phyloP scores from a whole-genome alignment of 208 protist genomes.

The Vickermania ingenoplastis region DNA sequence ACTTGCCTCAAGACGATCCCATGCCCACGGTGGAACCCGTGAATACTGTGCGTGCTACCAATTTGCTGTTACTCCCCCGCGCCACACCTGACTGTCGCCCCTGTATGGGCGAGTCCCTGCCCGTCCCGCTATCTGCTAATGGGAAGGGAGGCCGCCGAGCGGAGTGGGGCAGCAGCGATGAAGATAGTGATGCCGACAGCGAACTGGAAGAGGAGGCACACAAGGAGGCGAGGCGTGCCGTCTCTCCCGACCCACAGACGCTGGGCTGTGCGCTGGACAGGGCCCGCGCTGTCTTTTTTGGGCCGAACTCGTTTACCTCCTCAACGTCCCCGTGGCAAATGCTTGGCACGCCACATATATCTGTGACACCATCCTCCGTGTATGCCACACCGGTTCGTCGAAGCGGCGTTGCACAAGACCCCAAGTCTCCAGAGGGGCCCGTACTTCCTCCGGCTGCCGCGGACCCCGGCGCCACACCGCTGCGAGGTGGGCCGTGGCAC shows the following conservation, averaged over 20 bases:
- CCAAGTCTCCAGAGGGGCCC: too few relatives aligned
- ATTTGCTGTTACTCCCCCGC: constrained; percentile 51
- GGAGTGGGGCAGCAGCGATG: constrained; percentile 4
- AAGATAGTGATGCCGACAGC: background rate
- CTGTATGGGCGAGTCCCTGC: constrained; percentile 23
- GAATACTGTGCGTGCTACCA: constrained; percentile 46
- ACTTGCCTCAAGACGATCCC: constrained; percentile 22
- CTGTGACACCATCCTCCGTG: constrained; percentile 19
- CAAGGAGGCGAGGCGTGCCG: background rate
- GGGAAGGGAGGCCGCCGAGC: background rate
- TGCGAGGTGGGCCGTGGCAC: too few relatives aligned
- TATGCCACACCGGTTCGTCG: background rate
- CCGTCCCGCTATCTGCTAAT: background rate
- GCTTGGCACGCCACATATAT: constrained; percentile 38
- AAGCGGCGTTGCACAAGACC: too few relatives aligned
- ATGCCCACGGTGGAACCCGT: constrained; percentile 39
- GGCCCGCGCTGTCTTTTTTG: constrained; percentile 58
- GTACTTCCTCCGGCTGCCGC: too few relatives aligned
- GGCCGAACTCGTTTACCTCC: constrained; percentile 40
- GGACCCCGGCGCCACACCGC: too few relatives aligned
- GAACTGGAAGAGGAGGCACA: constrained; percentile 4
- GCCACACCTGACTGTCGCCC: constrained; percentile 45
- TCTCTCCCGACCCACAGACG: background rate
- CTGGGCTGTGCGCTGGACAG: constrained; percentile 41
- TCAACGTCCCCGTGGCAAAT: constrained; percentile 47